A percentile compares a stretch with the other conserved stretches of the same genome.
Evolutionary conservation across 164 flowering plant species (phyloP).

Genomic region (Amborella trichopoda): DNA sequence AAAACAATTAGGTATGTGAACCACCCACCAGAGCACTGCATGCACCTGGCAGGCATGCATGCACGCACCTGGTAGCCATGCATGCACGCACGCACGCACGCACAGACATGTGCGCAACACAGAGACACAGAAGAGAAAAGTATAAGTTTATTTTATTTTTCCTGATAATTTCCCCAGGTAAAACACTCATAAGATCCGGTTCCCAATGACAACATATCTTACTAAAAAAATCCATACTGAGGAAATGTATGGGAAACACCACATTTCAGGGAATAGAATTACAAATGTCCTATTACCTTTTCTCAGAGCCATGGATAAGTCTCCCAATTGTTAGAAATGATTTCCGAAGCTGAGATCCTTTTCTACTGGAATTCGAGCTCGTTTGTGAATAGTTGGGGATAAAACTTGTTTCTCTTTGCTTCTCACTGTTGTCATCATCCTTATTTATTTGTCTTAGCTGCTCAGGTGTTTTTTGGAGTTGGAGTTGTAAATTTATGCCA

Average conservation of each 20-base stretch:
- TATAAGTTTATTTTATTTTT: not conserved
- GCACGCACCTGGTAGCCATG: no score
- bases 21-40: no score
- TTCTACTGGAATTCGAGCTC: slow-evolving; percentile 18
- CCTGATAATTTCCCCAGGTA: not conserved
- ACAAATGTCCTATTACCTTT: slow-evolving; percentile 29
- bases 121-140: not conserved
- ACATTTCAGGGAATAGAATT: not conserved
- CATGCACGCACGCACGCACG: no score
- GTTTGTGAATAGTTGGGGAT: slow-evolving; percentile 24
- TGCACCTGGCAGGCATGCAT: no score
- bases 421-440: slow-evolving; percentile 9
- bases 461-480: slow-evolving; percentile 48
- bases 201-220: not conserved
- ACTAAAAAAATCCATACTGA: not conserved
- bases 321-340: slow-evolving; percentile 76
- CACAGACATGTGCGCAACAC: no score
- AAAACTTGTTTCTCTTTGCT: slow-evolving; percentile 18
- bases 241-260: not conserved
- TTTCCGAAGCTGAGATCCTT: slow-evolving; percentile 65
- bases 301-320: slow-evolving; percentile 72
- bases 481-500: slow-evolving; percentile 19
- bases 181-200: not conserved
- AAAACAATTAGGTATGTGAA: no score
- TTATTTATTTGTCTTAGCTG: slow-evolving; percentile 13